Evolutionary conservation across 495 filamentous ascomycete genomes (phyloP).

Genomic region (Aspergillus ellipticus): DNA sequence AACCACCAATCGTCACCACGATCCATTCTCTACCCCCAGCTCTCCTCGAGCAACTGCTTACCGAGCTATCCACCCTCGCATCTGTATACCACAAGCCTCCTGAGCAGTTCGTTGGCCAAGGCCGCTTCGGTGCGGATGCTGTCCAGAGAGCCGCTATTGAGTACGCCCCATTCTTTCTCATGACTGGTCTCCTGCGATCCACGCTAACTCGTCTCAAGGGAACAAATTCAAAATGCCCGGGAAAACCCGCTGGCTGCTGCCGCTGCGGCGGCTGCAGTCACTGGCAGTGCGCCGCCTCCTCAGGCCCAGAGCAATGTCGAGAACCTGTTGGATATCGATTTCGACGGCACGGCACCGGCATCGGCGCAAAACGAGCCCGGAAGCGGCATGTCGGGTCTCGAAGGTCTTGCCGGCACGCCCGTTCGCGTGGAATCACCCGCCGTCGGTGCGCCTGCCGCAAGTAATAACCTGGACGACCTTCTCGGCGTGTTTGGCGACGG

Average conservation of each 20-base stretch:
- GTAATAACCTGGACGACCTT: constrained; percentile 80
- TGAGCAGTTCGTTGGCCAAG: constrained; percentile 92
- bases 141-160: constrained; percentile 95
- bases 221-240: constrained; percentile 80
- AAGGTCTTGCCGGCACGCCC: constrained; percentile 74
- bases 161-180: constrained; percentile 30
- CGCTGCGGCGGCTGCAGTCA: constrained; percentile 65
- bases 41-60: constrained; percentile 81
- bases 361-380: constrained; percentile 71
- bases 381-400: constrained; percentile 60
- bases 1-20: constrained; percentile 90
- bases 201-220: constrained; percentile 43
- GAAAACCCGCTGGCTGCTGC: constrained; percentile 93
- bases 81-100: constrained; percentile 99
- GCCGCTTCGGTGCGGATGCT: constrained; percentile 87
- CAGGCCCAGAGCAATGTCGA: constrained; percentile 75
- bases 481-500: constrained; percentile 72
- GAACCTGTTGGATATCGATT: constrained; percentile 96
- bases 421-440: constrained; percentile 69
- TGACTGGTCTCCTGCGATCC: neutral
- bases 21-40: constrained; percentile 80
- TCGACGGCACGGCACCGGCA: constrained; percentile 90
- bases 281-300: constrained; percentile 46
- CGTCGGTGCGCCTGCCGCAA: constrained; percentile 41
- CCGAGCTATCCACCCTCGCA: constrained; percentile 90